These are phyloP conservation scores for Leishmania lainsoni DNA, from an alignment of 208 protist species.

Conservation along the genomic window DNA sequence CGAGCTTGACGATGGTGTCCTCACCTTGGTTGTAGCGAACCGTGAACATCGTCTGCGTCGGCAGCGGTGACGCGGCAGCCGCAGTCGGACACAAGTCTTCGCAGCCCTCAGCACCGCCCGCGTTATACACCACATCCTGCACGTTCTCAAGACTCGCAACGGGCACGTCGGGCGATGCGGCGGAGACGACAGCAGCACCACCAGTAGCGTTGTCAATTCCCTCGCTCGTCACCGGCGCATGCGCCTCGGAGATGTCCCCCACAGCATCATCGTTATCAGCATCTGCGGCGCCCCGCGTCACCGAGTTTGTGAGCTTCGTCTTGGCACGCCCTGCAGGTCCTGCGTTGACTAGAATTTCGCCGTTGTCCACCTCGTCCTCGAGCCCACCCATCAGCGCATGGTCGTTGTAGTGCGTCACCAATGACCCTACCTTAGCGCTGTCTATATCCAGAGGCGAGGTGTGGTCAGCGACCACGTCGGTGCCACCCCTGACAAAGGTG, in stretches of 20 bases:
- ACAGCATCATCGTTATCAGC: neutral
- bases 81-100: conserved; percentile 11
- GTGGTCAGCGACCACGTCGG: neutral
- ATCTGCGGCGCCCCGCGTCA: neutral
- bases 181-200: neutral
- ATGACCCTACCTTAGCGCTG: neutral
- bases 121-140: neutral
- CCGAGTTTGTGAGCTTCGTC: neutral
- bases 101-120: conserved; percentile 5
- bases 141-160: neutral
- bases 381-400: neutral
- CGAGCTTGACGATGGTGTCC: conserved; percentile 80
- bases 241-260: neutral
- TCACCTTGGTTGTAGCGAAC: conserved; percentile 62
- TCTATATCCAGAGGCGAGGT: neutral
- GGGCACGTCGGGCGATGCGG: neutral
- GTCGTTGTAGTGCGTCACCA: neutral
- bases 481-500: neutral
- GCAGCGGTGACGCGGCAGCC: conserved; percentile 16
- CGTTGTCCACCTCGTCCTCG: neutral
- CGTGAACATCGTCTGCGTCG: conserved; percentile 32
- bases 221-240: neutral
- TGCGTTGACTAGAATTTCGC: neutral
- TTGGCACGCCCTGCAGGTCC: neutral
- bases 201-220: neutral